Evolutionary conservation across 345 rosid species (phyloP).

Genomic region (Alliaria petiolata): DNA sequence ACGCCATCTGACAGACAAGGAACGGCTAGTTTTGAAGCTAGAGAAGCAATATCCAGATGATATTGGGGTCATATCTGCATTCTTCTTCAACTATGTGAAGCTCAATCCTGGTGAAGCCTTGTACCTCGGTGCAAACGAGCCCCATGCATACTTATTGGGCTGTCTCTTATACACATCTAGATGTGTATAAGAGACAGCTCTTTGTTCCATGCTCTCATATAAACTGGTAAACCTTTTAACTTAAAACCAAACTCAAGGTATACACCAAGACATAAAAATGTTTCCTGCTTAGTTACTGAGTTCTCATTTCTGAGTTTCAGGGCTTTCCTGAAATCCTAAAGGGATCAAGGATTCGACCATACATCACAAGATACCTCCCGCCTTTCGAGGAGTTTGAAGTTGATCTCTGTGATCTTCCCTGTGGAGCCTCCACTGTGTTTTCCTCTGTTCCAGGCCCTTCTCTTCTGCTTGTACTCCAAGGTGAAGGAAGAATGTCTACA

Average conservation of each 20-base stretch:
- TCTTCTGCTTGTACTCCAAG: conserved; percentile 52
- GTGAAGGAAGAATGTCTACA: conserved; percentile 54
- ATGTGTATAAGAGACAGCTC: too few species aligned
- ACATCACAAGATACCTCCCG: conserved; percentile 77
- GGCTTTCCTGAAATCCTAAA: conserved; percentile 82
- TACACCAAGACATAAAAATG: neutral
- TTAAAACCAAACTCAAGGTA: neutral
- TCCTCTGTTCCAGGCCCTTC: conserved; percentile 82
- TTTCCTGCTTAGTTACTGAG: conserved; percentile 1
- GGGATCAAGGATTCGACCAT: conserved; percentile 63
- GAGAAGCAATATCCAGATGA: conserved; percentile 88
- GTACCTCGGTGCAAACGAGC: conserved; percentile 92
- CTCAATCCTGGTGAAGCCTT: conserved; percentile 95
- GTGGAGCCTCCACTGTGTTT: conserved; percentile 58
- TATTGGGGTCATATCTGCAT: conserved; percentile 83
- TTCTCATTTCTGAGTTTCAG: conserved; percentile 40
- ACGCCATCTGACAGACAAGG: conserved; percentile 82
- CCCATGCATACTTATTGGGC: conserved; percentile 89
- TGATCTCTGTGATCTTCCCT: conserved; percentile 68
- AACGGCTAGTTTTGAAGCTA: conserved; percentile 69
- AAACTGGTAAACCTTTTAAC: conserved; percentile 53
- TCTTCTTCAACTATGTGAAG: conserved; percentile 83
- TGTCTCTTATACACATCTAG: too few species aligned
- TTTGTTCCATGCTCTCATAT: conserved; percentile 95
- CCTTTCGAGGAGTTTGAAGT: conserved; percentile 95